Evolutionary conservation across 441 rosid species (phyloP), one percentile per base, ranked within the genome.

Genomic region (Euphorbia schlechtendalii): DNA sequence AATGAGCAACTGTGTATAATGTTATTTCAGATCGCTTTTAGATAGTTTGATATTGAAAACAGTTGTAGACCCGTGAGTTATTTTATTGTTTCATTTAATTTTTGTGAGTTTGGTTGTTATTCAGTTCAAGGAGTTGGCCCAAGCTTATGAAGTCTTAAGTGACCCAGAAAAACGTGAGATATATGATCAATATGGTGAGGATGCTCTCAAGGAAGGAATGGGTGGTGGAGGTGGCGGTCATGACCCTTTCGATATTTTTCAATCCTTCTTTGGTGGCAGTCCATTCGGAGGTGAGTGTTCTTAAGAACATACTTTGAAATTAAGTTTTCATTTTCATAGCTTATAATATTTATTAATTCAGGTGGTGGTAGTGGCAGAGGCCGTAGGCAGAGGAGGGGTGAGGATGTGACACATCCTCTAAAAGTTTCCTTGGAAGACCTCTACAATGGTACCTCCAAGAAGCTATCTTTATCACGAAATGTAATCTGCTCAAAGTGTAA

Each of bases 131-230:
- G 34, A 32, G 34, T 32, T 32, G 34, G 34, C 34, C 6, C 34
- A 32, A 76, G 98, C 98, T 27, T 92, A 92, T 71, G 98, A 92
- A 75, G 97, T 88, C 49, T 69, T 88, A 36, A 92, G 87, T 58
- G 96, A 92, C 70, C 96, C 95, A 0, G 97, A 92, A 78, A 92
- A 92, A 62, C 90, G 98, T 40, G 91, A 88, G 69, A 83, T 92
- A 52, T 92, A 92, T 73, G 97, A 92, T 72, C 92, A 88, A 61
- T 92, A 85, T 57, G 98, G 98, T 0, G 98, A 92, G 83, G 98
- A 90, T 78, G 98, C 94, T 5, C 98, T 92, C 60, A 92, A 82
- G 90, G 96, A 81, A 79, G 96, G 96, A 75, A 88, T 87, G 96
- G 94, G 94, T 6, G 87, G 87, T 17, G 83, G 90, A 12, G 92